phyloP scores from a whole-genome alignment of 169 alveolate genomes.

The Cryptosporidium meleagridis region DNA sequence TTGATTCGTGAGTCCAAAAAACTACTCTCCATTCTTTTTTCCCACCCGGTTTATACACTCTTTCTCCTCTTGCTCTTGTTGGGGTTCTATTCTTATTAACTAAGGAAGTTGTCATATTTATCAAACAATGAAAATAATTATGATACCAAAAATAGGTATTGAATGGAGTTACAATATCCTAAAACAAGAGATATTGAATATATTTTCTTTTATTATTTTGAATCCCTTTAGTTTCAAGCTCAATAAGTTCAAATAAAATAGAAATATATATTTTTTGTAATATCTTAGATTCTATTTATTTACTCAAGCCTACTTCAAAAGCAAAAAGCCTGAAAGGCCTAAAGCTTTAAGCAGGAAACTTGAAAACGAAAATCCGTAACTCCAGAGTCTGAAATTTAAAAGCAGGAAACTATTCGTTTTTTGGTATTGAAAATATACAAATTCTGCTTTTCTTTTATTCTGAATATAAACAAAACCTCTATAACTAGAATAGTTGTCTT shows the following conservation, averaged over 20 bases:
- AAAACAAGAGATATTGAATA: background rate
- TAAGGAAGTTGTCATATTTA: conserved; percentile 27
- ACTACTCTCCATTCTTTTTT: conserved; percentile 74
- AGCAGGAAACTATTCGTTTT: background rate
- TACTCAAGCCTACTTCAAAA: background rate
- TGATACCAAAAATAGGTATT: background rate
- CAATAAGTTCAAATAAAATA: no score
- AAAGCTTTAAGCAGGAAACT: no score
- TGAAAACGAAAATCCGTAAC: no score
- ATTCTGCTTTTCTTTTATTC: background rate
- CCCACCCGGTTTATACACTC: conserved; percentile 72
- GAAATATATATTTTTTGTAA: no score
- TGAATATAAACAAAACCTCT: background rate
- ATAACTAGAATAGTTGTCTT: background rate
- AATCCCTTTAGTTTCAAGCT: background rate
- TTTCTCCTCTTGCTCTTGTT: conserved; percentile 72
- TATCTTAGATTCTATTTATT: no score
- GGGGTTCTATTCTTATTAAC: conserved; percentile 31
- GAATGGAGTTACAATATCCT: background rate
- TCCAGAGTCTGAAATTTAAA: no score
- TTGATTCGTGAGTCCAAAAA: conserved; percentile 71
- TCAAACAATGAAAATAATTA: background rate
- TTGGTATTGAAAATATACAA: no score
- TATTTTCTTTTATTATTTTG: background rate
- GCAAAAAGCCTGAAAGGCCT: no score